Evolutionary conservation across 179 eudicot species (phyloP), one percentile per base, ranked within the genome.

Genomic region (Silene coronaria): DNA sequence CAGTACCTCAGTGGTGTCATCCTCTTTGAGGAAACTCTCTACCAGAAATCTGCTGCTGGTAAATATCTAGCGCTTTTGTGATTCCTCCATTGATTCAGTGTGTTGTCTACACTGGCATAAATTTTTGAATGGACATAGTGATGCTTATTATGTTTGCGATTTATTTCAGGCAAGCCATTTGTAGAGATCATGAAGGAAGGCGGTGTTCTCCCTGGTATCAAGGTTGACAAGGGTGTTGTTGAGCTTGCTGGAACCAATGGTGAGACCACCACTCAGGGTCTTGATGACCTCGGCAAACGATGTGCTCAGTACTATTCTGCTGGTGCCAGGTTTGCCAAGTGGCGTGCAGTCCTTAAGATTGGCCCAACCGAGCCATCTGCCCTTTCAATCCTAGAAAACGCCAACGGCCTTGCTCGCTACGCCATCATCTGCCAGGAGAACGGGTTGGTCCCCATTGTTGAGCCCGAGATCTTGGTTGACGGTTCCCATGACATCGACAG

Each of bases 391-490:
- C 80, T 84, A n/a, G 97, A 91, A 57, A 92, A 92, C 16, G 97
- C 97, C 76, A 92, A 92, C 19, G 97, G 97, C 2, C 86, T 92
- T 45, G 97, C 97, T 21, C 88, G 96, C 4, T 92, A 92, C 6
- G 97, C 97, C 73, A 91, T 89, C 84, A 91, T 92, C 82, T 92
- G 97, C 88, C 97, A 92, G 74, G 94, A 91, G 76, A 91, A 89
- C 46, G 97, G 97, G 2, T 58, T 93, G 46, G 97, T 93, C 32
- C 97, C 97, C n/a, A 92, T 92, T 77, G 97, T 92, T 6, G 97
- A 92, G 91, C 97, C 97, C 0, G 97, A 92, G 88, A 91, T 92
- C 83, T 76, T 92, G 73, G 93, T 90, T 3, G 97, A 92, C 34
- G 97, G 97, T 0, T 13, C 93, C 68, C 97, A 92, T n/a, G 90